Base-by-base conservation (phyloP, 768 basidiomycete species). In the Clitopilus hobsonii region DNA sequence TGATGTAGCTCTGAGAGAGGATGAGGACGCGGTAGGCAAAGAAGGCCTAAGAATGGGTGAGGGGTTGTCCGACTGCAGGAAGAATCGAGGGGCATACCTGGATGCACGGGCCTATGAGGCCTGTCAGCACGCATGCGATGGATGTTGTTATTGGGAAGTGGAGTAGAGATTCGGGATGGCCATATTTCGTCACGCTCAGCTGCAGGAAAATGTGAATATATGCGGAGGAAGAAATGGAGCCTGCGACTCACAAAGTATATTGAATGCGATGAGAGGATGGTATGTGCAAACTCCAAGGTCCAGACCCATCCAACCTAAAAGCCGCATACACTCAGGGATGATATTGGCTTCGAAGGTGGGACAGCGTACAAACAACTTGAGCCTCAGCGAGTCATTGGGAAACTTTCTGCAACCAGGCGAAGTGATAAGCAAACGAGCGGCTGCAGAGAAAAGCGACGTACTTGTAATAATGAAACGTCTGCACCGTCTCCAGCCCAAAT, bases 391-490 rank as follows among this genome's bases (percentile, higher is more conserved):
- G 23, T 60, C 59, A 25, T 53, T 38, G 0, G 56, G 51, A 23
- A 57, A 60, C n/a, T 55, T 60, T 22, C 59, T 60, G 20, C 18
- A 13, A 51, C 29, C n/a, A 16, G 25, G 6, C 24, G 30, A 28
- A 27, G 26, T 16, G 10, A 41, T 25, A 11, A 24, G 16, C 30
- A 38, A 22, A 20, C 25, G 25, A 49, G 7, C 48, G 22, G 7
- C 10, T 2, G 27, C 6, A 14, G 29, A 28, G 26, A 38, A 13
- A 3, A 16, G n/a, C 0, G 30, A 13, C 50, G 32, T 38, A 60
- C 59, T 55, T 52, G 22, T 55, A 60, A 23, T 60, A 60, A 22
- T 51, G 22, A 29, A 56, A 54, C 23, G 57, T 55, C 28, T 58
- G 60, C 38, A 58, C 53, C 7, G 57, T 58, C 5, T 52, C 53